Evolutionary conservation across 768 basidiomycete genomes (phyloP).

Genomic region (Boletus patriciae): DNA sequence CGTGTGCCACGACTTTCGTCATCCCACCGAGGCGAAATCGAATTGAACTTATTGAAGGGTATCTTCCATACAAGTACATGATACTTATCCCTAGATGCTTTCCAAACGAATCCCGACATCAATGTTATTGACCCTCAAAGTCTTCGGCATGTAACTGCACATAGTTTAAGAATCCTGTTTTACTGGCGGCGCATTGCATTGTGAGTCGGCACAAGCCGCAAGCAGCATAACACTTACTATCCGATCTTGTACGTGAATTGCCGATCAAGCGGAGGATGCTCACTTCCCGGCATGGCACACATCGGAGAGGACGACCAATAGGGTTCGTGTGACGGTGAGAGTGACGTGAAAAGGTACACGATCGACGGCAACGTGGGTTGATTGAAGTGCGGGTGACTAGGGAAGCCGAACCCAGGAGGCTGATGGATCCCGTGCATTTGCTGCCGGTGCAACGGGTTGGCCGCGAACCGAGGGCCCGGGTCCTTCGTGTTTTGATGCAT

Average conservation of each 20-base stretch:
- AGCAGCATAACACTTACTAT: conserved; percentile 24
- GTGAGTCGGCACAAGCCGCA: neutral
- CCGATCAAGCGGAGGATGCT: conserved; percentile 20
- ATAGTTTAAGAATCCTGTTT: conserved; percentile 39
- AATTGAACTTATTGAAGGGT: neutral
- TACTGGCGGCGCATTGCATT: conserved; percentile 18
- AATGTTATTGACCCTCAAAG: conserved; percentile 23
- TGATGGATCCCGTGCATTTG: conserved; percentile 19
- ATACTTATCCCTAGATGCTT: neutral
- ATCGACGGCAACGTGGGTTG: conserved; percentile 38
- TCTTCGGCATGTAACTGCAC: conserved; percentile 41
- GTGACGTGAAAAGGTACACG: conserved; percentile 45
- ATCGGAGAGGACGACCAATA: conserved; percentile 42
- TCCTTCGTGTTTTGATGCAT: conserved; percentile 9
- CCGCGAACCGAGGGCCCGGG: conserved; percentile 4
- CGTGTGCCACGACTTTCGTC: neutral
- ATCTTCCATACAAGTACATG: neutral
- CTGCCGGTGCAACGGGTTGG: conserved; percentile 12
- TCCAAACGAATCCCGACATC: neutral
- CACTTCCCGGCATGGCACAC: conserved; percentile 19
- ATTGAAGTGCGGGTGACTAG: conserved; percentile 13
- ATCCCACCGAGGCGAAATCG: neutral
- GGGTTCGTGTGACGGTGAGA: conserved; percentile 32
- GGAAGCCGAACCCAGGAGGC: conserved; percentile 13
- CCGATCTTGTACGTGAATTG: conserved; percentile 32